Evolutionary conservation across 1,284 basidiomycete genomes (phyloP), one percentile per base, ranked within the genome.

Genomic region (Mycocalia duriaeana): DNA sequence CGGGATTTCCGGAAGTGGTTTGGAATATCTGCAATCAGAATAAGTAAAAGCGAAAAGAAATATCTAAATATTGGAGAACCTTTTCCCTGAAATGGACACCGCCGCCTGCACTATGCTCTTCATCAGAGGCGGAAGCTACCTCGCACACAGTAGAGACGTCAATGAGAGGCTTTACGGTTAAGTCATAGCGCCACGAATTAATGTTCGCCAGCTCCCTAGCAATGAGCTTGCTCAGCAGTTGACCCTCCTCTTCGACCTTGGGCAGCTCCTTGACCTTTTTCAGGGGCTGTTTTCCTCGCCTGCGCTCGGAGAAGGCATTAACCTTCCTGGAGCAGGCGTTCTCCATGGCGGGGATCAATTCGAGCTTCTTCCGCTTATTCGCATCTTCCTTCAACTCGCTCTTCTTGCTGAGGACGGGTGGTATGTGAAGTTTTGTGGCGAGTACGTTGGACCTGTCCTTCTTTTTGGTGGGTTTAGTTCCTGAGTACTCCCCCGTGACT

Each of bases 361-460:
- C 84, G 39, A 79, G 75, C 57, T 82, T 85, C 71, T 83, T 84
- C 36, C 61, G 55, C 42, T 65, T 64, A 56, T 68, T 69, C 51
- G 62, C 60, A 37, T 58, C 69, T 52, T 73, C 14, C 36, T 38
- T 38, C 14, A 38, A 3, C 36, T 19, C 36, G 13, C 19, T 69
- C 57, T 73, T 69, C 56, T 75, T 76, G 66, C 73, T 77, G 46
- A 65, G 55, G 23, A 69, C 57, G 13, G 69, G 53, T 22, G 63
- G 61, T n/a, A 65, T 57, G 19, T 68, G 66, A 0, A 69, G 54
- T 60, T 87, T 87, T 19, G 75, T 75, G 6, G 75, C 65, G 16
- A 87, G 75, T 0, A 74, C 77, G 34, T 58, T 55, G 2, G 78
- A 80, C 65, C 84, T 86, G 50, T 82, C 73, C 58, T 86, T 87